A percentile compares a stretch with the other conserved stretches of the same genome.
phyloP scores from a whole-genome alignment of 2,329 filamentous ascomycete genomes.

The Dactylellina drechsleri region DNA sequence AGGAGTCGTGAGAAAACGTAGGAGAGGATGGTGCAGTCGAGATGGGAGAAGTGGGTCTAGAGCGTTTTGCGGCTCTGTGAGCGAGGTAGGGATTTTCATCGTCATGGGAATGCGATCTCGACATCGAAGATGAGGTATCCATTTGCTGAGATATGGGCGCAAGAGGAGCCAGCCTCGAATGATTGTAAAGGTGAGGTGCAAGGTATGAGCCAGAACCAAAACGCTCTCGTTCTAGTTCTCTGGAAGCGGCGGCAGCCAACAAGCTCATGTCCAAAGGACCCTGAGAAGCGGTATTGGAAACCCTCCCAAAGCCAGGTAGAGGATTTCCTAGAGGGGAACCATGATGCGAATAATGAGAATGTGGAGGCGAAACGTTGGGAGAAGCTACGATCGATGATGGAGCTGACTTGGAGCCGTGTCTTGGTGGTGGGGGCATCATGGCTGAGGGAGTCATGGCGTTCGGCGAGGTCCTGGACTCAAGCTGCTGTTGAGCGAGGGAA shows the following conservation, averaged over 20 bases:
- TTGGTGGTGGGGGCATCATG: constrained; percentile 83
- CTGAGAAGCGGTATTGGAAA: constrained; percentile 64
- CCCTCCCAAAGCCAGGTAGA: constrained; percentile 68
- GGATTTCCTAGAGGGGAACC: constrained; percentile 70
- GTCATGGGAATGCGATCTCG: constrained; percentile 83
- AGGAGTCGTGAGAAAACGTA: constrained; percentile 93
- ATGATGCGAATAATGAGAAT: constrained; percentile 75
- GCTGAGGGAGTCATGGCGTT: constrained; percentile 65
- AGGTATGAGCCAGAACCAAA: constrained; percentile 63
- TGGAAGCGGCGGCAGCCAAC: constrained; percentile 75
- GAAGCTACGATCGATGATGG: constrained; percentile 86
- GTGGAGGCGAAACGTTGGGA: constrained; percentile 95
- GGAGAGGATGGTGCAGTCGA: constrained; percentile 95
- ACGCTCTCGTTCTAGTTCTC: constrained; percentile 71
- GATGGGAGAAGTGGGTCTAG: constrained; percentile 90
- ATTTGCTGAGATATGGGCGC: constrained; percentile 75
- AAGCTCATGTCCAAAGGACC: constrained; percentile 71
- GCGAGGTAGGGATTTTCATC: constrained; percentile 81
- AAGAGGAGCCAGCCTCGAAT: constrained; percentile 63
- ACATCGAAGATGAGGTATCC: constrained; percentile 86
- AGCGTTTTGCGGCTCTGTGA: constrained; percentile 82
- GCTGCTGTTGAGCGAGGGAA: constrained; percentile 61
- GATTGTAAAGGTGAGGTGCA: constrained; percentile 61
- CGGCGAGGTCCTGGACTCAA: constrained; percentile 66
- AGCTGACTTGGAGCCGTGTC: constrained; percentile 85